Base-by-base conservation (phyloP, 2,329 filamentous ascomycete genomes). In the Trichophyton schoenleinii region DNA sequence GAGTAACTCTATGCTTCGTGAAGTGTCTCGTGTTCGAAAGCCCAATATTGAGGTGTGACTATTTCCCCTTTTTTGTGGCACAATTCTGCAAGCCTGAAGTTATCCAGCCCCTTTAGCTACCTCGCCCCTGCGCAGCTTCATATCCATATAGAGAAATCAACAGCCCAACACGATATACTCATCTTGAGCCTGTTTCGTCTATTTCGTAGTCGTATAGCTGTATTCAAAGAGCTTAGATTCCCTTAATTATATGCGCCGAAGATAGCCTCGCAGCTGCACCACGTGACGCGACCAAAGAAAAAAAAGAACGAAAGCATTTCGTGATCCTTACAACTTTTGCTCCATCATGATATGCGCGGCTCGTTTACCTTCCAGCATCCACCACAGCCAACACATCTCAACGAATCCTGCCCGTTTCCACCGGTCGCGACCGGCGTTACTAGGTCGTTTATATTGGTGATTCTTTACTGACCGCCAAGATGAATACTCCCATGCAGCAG, bases 1-100 rank as follows among this genome's bases (percentile, higher is more conserved):
- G 94, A 99, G 82, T 99, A 85, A 70, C 28, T 20, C 20, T 55
- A 18, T 36, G 52, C 18, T 61, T 60, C 25, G 58, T 60, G 46
- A 59, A 36, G 22, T 36, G 28, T 52, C 34, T 25, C n/a, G n/a
- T 59, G 58, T 59, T 59, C 48, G 13, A n/a, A 13, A 42, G 41
- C 1, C 28, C 42, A 18, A 11, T 18, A 52, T 52, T 53, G 31
- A 41, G 48, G n/a, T 53, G 49, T 34, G 49, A 34, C 22, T 52
- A 13, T 52, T 52, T 28, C 20, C 49, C 34, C 34, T 38, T 53
- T 53, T 34, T n/a, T 13, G 49, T 53, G 49, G 49, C 9, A 25
- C 49, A 31, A 34, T 9, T 31, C 52, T 55, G 31, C 5, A 34
- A n/a, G 20, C 52, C 28, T 15, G 8, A 52, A 52, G 22, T 15